A percentile compares a stretch with the other conserved stretches of the same genome.
These are phyloP conservation scores for Pezicula rhizophila DNA, from an alignment of 2,329 filamentous ascomycete genomes.

Conservation along the genomic window DNA sequence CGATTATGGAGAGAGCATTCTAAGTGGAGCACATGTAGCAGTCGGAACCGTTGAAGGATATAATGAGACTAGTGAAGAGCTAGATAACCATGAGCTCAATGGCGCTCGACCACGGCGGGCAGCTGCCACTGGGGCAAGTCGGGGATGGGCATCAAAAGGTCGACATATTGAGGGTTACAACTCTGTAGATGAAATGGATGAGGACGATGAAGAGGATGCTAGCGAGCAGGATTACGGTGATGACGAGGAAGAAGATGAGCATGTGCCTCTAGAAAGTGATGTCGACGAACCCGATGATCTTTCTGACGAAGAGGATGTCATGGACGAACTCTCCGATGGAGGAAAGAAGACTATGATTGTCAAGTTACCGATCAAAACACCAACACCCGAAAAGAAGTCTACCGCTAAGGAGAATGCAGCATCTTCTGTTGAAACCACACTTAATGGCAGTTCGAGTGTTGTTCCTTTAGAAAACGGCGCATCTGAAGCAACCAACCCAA, in stretches of 20 bases:
- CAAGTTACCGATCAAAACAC: conserved; percentile 52
- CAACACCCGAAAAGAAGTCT: conserved; percentile 25
- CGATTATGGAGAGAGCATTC: conserved; percentile 47
- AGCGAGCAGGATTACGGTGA: conserved; percentile 71
- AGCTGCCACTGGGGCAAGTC: conserved; percentile 14
- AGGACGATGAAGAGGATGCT: conserved; percentile 58
- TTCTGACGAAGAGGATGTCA: conserved; percentile 30
- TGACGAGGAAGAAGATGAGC: conserved; percentile 65
- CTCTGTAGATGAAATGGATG: conserved; percentile 52
- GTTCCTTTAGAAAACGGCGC: conserved; percentile 2
- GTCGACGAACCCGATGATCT: conserved; percentile 51
- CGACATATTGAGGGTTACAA: conserved; percentile 48
- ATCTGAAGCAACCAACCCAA: conserved; percentile 6
- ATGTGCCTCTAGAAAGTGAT: conserved; percentile 54
- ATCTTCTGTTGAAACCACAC: conserved; percentile 6
- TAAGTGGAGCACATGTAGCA: conserved; percentile 37
- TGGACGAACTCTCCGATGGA: conserved; percentile 46
- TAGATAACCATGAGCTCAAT: conserved; percentile 31
- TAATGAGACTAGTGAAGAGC: conserved; percentile 38
- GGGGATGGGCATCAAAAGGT: conserved; percentile 28
- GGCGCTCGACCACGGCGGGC: conserved; percentile 35
- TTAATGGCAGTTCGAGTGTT: background rate
- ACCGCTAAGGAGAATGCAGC: conserved; percentile 18
- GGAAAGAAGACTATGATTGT: conserved; percentile 63
- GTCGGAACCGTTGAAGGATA: conserved; percentile 28